Conservation (phyloP, 495 filamentous ascomycete species). For the Penicillium roqueforti region DNA sequence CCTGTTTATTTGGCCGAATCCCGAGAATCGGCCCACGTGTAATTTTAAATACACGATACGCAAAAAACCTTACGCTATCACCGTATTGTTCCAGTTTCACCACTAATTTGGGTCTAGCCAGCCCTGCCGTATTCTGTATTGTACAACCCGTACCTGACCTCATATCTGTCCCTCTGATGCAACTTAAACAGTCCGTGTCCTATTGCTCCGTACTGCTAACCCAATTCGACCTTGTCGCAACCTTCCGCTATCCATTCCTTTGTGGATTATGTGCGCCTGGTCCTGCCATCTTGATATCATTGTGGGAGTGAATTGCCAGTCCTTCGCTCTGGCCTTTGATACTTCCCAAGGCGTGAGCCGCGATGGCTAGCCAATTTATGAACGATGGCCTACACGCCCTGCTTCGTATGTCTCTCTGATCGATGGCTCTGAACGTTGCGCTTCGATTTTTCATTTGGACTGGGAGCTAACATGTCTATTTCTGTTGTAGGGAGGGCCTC, state of each 20-base stretch:
- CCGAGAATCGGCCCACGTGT: slow-evolving; percentile 17
- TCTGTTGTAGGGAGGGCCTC: slow-evolving; percentile 29
- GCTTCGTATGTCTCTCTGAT: slow-evolving; percentile 32
- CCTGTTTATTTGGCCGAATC: background rate
- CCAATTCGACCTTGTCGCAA: slow-evolving; percentile 4
- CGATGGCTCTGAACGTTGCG: background rate
- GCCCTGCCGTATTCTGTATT: slow-evolving; percentile 5
- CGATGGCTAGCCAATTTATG: slow-evolving; percentile 40
- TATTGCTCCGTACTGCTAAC: slow-evolving; percentile 4
- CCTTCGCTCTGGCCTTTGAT: slow-evolving; percentile 25
- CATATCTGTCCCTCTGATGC: slow-evolving; percentile 20
- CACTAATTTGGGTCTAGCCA: background rate
- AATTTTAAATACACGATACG: slow-evolving; percentile 8
- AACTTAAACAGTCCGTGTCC: slow-evolving; percentile 16
- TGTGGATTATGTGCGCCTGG: slow-evolving; percentile 38
- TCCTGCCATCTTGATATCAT: slow-evolving; percentile 27
- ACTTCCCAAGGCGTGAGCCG: slow-evolving; percentile 22
- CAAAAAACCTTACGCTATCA: background rate
- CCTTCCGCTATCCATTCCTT: slow-evolving; percentile 3
- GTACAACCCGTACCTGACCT: slow-evolving; percentile 12
- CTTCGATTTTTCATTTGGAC: background rate
- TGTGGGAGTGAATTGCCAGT: slow-evolving; percentile 32
- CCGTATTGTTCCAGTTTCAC: background rate
- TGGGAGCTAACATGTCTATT: slow-evolving; percentile 18
- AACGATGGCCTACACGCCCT: slow-evolving; percentile 37